Base-by-base conservation (phyloP, 805 yeast species). In the Danielia oregonensis region DNA sequence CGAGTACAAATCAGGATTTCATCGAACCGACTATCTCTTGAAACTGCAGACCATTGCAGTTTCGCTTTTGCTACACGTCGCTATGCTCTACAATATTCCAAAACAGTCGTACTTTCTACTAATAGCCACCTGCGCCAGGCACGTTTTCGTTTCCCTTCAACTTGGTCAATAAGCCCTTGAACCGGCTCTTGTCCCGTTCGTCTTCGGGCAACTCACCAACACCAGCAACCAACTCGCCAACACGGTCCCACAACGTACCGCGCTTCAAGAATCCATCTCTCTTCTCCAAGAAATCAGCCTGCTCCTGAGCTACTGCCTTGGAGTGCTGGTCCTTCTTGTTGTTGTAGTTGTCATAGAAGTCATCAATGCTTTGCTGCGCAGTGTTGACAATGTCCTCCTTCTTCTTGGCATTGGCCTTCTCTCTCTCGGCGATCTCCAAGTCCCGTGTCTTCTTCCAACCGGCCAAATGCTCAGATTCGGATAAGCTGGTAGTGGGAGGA, bases 261-360 rank as follows among this genome's bases (percentile, higher is more conserved):
- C 63, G 54, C 42, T 55, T 56, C 51, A 72, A 73, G 54, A 63
- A 79, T 19, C 74, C 72, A 56, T 88, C 96, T 56, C 93, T 80
- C 51, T 82, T 78, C 36, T 72, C 76, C 42, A 85, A 57, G 55
- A 82, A 88, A 40, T 75, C 77, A 46, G 76, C 79, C 48, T 86
- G 86, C 48, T 83, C 93, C 33, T 68, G 66, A 55, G 71, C 69
- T 9, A 85, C 81, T 39, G 74, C 72, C 40, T 76, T 79, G 36
- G 80, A 65, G 33, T 79, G 76, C 45, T 74, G 74, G 34, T 86
- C 91, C 60, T 79, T 83, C 67, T 89, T 89, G 54, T 72, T 69
- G 65, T 86, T 88, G 70, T 91, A 91, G 54, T 81, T 82, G 50
- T 86, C 95, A 61, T 91, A 91, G 60, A 91, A 91, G 44, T 85